phyloP scores from a whole-genome alignment of 2,329 filamentous ascomycete genomes.

The Emydomyces testavorans region DNA sequence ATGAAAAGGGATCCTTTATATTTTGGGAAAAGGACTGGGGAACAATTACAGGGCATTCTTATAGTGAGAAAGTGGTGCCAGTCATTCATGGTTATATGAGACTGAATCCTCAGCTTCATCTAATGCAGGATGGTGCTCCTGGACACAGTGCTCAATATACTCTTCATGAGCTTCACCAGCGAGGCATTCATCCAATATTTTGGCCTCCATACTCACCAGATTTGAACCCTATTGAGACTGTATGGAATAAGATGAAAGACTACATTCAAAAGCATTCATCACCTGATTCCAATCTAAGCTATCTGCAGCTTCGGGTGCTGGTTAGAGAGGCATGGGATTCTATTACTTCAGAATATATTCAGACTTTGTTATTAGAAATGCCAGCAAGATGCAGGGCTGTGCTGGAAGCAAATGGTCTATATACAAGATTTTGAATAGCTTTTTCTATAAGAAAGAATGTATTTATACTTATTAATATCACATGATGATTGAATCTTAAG shows the following conservation, averaged over 20 bases:
- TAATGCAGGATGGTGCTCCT: background rate
- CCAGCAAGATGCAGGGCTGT: background rate
- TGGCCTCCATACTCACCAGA: background rate
- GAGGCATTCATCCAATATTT: background rate
- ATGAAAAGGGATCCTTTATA: background rate
- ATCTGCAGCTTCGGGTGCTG: background rate
- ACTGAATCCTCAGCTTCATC: background rate
- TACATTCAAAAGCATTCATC: background rate
- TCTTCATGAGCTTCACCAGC: background rate
- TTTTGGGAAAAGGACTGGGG: conserved; percentile 1
- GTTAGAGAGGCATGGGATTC: background rate
- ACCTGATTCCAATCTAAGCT: background rate
- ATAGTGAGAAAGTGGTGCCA: background rate
- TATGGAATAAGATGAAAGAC: background rate
- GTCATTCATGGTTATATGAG: background rate
- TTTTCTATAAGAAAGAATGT: too few species aligned
- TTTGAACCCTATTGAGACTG: background rate
- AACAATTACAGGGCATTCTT: background rate
- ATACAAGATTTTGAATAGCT: background rate
- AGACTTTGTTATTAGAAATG: background rate
- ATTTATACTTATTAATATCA: too few species aligned
- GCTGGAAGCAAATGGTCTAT: background rate
- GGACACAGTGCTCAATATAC: background rate
- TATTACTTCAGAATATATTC: background rate
- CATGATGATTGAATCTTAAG: background rate